Evolutionary conservation across 768 basidiomycete species (phyloP).

Genomic region (Nidularia pulvinata): DNA sequence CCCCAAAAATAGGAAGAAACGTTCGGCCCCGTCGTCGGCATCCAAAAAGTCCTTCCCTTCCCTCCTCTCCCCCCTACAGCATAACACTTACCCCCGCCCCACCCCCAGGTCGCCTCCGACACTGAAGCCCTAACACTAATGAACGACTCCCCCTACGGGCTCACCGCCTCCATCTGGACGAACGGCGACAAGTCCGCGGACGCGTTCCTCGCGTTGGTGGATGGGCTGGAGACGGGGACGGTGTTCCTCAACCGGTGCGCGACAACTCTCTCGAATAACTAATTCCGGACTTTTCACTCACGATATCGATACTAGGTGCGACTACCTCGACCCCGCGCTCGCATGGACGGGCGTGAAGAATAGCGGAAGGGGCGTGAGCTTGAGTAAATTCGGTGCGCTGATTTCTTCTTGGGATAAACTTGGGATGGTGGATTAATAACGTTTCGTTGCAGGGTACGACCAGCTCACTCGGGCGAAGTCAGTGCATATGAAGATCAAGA

Average conservation of each 20-base stretch:
- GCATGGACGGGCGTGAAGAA: constrained; percentile 96
- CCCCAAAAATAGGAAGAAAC: too few relatives aligned
- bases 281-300: too few relatives aligned
- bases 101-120: constrained; percentile 73
- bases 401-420: background rate
- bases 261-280: too few relatives aligned
- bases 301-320: constrained; percentile 49
- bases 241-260: constrained; percentile 88
- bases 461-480: constrained; percentile 82
- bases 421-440: background rate
- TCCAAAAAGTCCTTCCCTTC: constrained; percentile 63
- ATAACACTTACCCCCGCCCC: background rate
- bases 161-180: constrained; percentile 97
- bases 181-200: constrained; percentile 65
- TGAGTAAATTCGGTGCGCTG: constrained; percentile 83
- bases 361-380: constrained; percentile 87
- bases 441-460: constrained; percentile 54
- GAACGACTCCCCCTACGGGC: constrained; percentile 96
- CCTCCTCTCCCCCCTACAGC: background rate
- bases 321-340: constrained; percentile 90
- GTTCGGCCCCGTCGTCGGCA: constrained; percentile 92
- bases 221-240: constrained; percentile 84
- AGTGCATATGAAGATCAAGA: constrained; percentile 83
- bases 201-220: constrained; percentile 68
- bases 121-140: constrained; percentile 89